These are phyloP conservation scores for Lactifluus hygrophoroides DNA, from an alignment of 768 basidiomycete species.

Conservation along the genomic window DNA sequence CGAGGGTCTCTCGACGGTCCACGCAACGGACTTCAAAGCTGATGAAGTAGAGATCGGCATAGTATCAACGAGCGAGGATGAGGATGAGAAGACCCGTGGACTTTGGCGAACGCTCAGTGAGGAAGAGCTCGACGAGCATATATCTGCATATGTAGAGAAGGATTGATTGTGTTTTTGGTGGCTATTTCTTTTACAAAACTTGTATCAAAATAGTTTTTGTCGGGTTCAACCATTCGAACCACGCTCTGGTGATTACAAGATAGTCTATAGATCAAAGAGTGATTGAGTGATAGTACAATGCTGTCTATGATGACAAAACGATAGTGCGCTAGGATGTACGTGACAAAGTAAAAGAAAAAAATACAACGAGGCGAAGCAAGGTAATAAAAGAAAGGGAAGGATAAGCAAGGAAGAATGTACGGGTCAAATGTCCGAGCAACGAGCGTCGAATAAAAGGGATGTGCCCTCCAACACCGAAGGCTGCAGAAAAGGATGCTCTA, in stretches of 20 bases:
- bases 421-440: conserved; percentile 10
- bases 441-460: conserved; percentile 11
- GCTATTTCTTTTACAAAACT: not conserved
- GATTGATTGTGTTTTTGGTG: conserved; percentile 41
- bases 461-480: conserved; percentile 14
- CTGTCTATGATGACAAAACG: conserved; percentile 16
- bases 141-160: conserved; percentile 85
- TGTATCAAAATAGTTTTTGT: not conserved
- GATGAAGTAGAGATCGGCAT: conserved; percentile 96
- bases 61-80: conserved; percentile 67
- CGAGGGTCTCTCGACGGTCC: conserved; percentile 88
- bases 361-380: not conserved
- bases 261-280: not conserved
- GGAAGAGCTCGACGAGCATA: conserved; percentile 67
- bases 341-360: conserved; percentile 1
- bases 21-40: conserved; percentile 93
- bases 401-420: conserved; percentile 10
- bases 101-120: conserved; percentile 74
- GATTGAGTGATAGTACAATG: conserved; percentile 11
- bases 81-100: conserved; percentile 62
- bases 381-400: not conserved
- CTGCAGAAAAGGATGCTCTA: not conserved
- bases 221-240: not conserved
- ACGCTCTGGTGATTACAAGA: not conserved
- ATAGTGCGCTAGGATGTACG: conserved; percentile 16